Percentiles rank a stretch among this genome's conserved stretches.
Evolutionary conservation across 1,284 basidiomycete genomes (phyloP).

Genomic region (Pisolithus thermaeus): DNA sequence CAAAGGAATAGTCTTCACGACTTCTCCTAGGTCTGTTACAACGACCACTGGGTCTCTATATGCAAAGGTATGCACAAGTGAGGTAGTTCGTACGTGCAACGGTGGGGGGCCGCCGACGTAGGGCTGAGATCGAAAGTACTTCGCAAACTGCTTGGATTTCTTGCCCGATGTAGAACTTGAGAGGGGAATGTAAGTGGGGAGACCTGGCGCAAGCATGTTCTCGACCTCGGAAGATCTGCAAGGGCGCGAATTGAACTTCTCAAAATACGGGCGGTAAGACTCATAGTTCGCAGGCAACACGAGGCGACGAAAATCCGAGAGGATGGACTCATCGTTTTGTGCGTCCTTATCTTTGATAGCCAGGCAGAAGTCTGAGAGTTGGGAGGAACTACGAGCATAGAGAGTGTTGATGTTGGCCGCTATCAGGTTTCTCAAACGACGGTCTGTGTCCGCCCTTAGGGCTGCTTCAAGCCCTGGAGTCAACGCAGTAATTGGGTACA

Average conservation of each 20-base stretch:
- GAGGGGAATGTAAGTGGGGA: slow-evolving; percentile 16
- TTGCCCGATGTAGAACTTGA: slow-evolving; percentile 19
- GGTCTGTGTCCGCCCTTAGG: slow-evolving; percentile 5
- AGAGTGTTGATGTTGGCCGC: slow-evolving; percentile 8
- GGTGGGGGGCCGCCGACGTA: slow-evolving; percentile 8
- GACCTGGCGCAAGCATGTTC: slow-evolving; percentile 19
- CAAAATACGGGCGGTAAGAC: slow-evolving; percentile 17
- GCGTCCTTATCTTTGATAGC: slow-evolving; percentile 1
- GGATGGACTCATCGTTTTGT: slow-evolving; percentile 3
- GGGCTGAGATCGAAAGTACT: slow-evolving; percentile 9
- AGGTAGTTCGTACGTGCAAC: slow-evolving; percentile 13
- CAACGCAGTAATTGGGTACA: slow-evolving; percentile 4
- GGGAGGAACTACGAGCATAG: slow-evolving; percentile 9
- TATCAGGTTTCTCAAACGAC: slow-evolving; percentile 5
- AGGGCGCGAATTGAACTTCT: slow-evolving; percentile 1
- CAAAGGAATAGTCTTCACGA: slow-evolving; percentile 5
- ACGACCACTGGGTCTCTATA: slow-evolving; percentile 12
- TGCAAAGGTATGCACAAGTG: slow-evolving; percentile 12
- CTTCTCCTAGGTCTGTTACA: background rate
- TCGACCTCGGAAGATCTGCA: slow-evolving; percentile 11
- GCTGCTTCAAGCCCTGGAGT: slow-evolving; percentile 10
- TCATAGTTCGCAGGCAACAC: slow-evolving; percentile 16
- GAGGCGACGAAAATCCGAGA: slow-evolving; percentile 11
- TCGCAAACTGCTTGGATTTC: slow-evolving; percentile 16
- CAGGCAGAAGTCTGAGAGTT: slow-evolving; percentile 9